Evolutionary conservation across 805 yeast genomes (phyloP), one percentile per base, ranked within the genome.

Genomic region (Zygosaccharomyces kombuchaensis): DNA sequence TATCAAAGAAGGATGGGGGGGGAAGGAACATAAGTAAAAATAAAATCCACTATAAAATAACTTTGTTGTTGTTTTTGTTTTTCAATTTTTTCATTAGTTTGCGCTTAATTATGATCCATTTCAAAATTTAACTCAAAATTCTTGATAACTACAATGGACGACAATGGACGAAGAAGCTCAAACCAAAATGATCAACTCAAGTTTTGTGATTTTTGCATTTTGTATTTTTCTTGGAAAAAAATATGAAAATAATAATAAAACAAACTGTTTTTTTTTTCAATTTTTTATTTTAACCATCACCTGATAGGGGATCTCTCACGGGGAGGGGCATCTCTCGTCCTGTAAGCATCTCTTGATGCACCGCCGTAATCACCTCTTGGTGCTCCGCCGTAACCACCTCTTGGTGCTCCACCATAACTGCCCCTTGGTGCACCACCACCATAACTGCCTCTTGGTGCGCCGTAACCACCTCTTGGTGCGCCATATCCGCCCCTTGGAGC

Each of bases 241-340:
- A 46, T 42, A 38, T 43, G 41, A 43, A 45, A 45, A 43, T 44
- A 45, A 48, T 49, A 49, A 48, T 49, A 45, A 48, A 40, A 48
- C 42, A 51, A 43, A 46, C 35, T 39, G 36, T 38, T 37, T 26
- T 37, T 46, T 35, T 46, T 22, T 41, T 32, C 40, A 42, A 46
- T 32, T 32, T 43, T 45, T 44, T 42, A 34, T 23, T 39, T 23
- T 32, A 36, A 30, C 30, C 34, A 29, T 48, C 44, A 82, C 72
- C 87, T 81, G 53, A 84, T 76, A 69, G 89, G 88, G 50, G 89
- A 82, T 77, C 88, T 82, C 66, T 81, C 85, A 65, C 85, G 76
- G 46, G 67, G 60, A 56, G 76, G 78, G 50, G 65, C 65, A 55
- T 75, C 81, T 56, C 76, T 71, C 47, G 80, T 72, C 60, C 78